Base-by-base conservation (phyloP, 2,329 filamentous ascomycete genomes). In the Fusarium avenaceum region DNA sequence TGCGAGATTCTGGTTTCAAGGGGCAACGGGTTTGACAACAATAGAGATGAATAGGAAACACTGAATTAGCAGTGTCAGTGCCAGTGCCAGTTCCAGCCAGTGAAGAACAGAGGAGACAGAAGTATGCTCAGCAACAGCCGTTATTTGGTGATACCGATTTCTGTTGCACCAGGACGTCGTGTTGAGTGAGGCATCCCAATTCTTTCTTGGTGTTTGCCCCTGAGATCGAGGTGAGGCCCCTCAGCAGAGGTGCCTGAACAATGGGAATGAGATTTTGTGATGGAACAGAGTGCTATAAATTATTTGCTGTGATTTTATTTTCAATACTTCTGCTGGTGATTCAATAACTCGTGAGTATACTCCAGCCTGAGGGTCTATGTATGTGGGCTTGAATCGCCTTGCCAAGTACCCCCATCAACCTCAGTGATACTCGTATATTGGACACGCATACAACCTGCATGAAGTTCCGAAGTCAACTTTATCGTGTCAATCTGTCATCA, bases 131-230 rank as follows among this genome's bases (percentile, higher is more conserved):
- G 62, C 52, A 69, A 67, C 62, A 56, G 57, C 61, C 58, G 52
- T 61, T 50, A 28, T 50, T 67, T 47, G 66, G 66, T 69, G 62
- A 39, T 19, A 69, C 66, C 15, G 30, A 44, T 38, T 19, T 6
- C 50, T 49, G 66, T 69, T 67, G 62, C 66, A 69, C 52, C 32
- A 38, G 35, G 35, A 52, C 40, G 66, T 44, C 19, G 57, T 69
- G 65, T 58, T 67, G 49, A 59, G 57, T 67, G 52, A 59, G 57
- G 61, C 28, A 51, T 52, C 51, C 40, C 44, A 54, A 50, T 40
- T 57, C 43, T 50, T 40, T 57, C 22, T 50, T 53, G 61, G 57
- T 69, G 66, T 63, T 63, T 62, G 63, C 56, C 57, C 50, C 54
- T 63, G 61, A 58, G 39, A 47, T 45, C n/a, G 45, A 51, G 22